Conservation (phyloP, 768 basidiomycete species). For the Tylopilus vinaceipallidus region DNA sequence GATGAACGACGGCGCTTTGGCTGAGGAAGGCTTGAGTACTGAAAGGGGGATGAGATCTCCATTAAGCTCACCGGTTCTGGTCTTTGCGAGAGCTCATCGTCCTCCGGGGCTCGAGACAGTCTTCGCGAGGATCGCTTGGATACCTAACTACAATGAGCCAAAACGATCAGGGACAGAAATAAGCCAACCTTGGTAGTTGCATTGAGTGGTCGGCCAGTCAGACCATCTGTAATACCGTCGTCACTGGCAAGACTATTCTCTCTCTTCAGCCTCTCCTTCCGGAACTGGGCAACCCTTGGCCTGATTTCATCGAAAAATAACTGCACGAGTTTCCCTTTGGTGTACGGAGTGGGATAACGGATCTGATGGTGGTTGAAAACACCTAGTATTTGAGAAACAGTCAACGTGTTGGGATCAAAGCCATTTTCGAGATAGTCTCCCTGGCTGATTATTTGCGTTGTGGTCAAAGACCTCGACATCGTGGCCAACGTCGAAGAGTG, state of each 20-base stretch:
- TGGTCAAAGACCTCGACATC: slow-evolving; percentile 72
- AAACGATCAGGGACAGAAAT: slow-evolving; percentile 4
- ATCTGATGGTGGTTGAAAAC: slow-evolving; percentile 76
- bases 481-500: slow-evolving; percentile 22
- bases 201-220: slow-evolving; percentile 70
- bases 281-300: slow-evolving; percentile 52
- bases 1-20: slow-evolving; percentile 80
- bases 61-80: slow-evolving; percentile 54
- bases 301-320: slow-evolving; percentile 79
- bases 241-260: slow-evolving; percentile 75
- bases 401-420: slow-evolving; percentile 72
- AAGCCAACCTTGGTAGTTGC: slow-evolving; percentile 44
- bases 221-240: slow-evolving; percentile 78
- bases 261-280: slow-evolving; percentile 61
- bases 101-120: slow-evolving; percentile 54
- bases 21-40: slow-evolving; percentile 36
- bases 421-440: slow-evolving; percentile 80
- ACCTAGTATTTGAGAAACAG: slow-evolving; percentile 79
- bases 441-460: slow-evolving; percentile 67
- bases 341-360: slow-evolving; percentile 69
- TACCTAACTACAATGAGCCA: slow-evolving; percentile 14
- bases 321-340: slow-evolving; percentile 73
- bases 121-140: slow-evolving; percentile 62
- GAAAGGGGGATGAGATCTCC: slow-evolving; percentile 1
- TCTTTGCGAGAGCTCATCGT: slow-evolving; percentile 40